phyloP scores from a whole-genome alignment of 495 filamentous ascomycete species.

The Lasiosphaeria miniovina region DNA sequence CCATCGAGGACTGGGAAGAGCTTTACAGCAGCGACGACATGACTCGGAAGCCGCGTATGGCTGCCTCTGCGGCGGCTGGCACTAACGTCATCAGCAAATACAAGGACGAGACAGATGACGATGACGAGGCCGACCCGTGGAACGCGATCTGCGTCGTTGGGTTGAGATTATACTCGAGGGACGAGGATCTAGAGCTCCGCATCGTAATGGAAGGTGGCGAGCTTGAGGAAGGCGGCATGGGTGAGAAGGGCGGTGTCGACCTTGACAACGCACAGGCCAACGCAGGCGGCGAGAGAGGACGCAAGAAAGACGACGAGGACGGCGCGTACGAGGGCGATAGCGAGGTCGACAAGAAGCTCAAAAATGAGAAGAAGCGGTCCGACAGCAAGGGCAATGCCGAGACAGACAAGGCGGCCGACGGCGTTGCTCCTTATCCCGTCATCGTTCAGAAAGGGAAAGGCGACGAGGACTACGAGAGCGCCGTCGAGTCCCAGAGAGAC shows the following conservation, averaged over 20 bases:
- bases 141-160: slow-evolving; percentile 51
- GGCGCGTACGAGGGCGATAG: slow-evolving; percentile 36
- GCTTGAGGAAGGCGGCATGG: slow-evolving; percentile 48
- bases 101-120: slow-evolving; percentile 42
- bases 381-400: slow-evolving; percentile 11
- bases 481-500: slow-evolving; percentile 19
- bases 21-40: slow-evolving; percentile 51
- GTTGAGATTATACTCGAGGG: slow-evolving; percentile 49
- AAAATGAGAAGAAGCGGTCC: slow-evolving; percentile 14
- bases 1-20: slow-evolving; percentile 49
- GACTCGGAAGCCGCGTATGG: slow-evolving; percentile 45
- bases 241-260: slow-evolving; percentile 47
- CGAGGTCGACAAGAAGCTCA: slow-evolving; percentile 26
- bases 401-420: slow-evolving; percentile 20
- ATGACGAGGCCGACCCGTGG: slow-evolving; percentile 48
- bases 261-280: slow-evolving; percentile 51
- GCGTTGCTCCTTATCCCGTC: slow-evolving; percentile 25
- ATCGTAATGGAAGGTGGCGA: slow-evolving; percentile 49
- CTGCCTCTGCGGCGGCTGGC: slow-evolving; percentile 28
- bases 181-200: slow-evolving; percentile 44
- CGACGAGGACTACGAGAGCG: slow-evolving; percentile 38
- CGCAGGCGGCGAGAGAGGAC: slow-evolving; percentile 40
- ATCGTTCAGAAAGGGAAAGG: slow-evolving; percentile 37
- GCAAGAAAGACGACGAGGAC: slow-evolving; percentile 28
- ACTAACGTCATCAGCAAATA: slow-evolving; percentile 36